Evolutionary conservation across 768 basidiomycete species (phyloP), one percentile per base, ranked within the genome.

Genomic region (Suillus subalutaceus): DNA sequence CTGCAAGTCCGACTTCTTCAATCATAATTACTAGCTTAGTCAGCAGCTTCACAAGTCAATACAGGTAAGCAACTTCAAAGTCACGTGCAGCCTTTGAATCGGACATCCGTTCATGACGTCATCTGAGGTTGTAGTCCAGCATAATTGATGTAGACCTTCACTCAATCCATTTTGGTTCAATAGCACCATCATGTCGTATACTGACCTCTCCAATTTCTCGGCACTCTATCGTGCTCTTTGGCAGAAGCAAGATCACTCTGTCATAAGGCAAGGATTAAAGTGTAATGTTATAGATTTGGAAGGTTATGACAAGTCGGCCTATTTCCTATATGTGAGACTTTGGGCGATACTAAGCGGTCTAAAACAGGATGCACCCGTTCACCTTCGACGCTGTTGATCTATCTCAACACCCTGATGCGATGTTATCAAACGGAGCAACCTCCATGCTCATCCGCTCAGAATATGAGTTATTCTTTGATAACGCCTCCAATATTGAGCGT

Each of bases 41-140:
- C 58, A 58, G 23, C 57, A 41, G 38, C 23, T 26, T 59, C 16
- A 59, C 9, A 59, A 26, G 40, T 59, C 56, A 57, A 57, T 57
- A 57, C 35, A 58, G 1, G 57, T 40, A 58, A 58, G 26, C 23
- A 58, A 58, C 37, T 38, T 16, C 7, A 5, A 53, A 30, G 26
- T 53, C 48, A 48, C 48, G 48, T 48, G 48, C 48, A 30, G 7
- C 6, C 10, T n/a, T 20, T n/a, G n/a, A 48, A 6, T 50, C 12
- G 6, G 23, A 50, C 6, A 50, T 50, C 50, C 50, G 50, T 15
- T 26, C n/a, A n/a, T 26, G 50, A 50, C 23, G 23, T 26, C 50
- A 26, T 50, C 23, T 23, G 50, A 50, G 23, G 23, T 26, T 26
- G 23, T 23, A 13, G 46, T n/a, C 18, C 43, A 20, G 20, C 8